Evolutionary conservation across 768 basidiomycete species (phyloP), one percentile per base, ranked within the genome.

Genomic region (Lyophyllum shimeji): DNA sequence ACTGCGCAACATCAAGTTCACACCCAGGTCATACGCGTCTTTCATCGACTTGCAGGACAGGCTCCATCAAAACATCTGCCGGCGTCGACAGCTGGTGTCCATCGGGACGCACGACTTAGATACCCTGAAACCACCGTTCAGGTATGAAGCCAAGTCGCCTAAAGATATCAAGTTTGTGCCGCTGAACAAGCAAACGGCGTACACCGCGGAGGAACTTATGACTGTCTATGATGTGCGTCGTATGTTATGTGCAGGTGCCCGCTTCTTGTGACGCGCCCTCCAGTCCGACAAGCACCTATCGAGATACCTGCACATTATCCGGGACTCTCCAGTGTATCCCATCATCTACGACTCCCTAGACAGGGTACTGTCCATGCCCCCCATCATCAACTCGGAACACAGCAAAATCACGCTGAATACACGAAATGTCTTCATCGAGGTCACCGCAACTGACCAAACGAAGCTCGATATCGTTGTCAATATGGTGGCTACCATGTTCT

Each of bases 41-140:
- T 98, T 99, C 83, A 96, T 99, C 63, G 97, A 98, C 68, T 76
- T 99, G n/a, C 97, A 99, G 74, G 97, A 99, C 69, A 99, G 98
- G 72, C 80, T 99, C 48, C 97, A 99, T 69, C 90, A 95, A 67
- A 99, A 99, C 71, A 83, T 99, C 31, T 95, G 93, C 66, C 80
- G 97, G 55, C 79, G 89, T 60, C 79, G 97, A 55, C 91, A 90
- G 66, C 83, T 99, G 43, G 97, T 96, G 46, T 85, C 97, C 18
- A 97, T 99, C 61, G 97, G 97, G 54, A 99, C 97, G 1, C 97
- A 99, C 63, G 97, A 99, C 74, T 73, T 99, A 47, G 95, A 98
- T 71, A 93, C 90, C 3, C 74, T 99, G 52, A 79, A 84, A 53
- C 79, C 86, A 4, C 95, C 95, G 8, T 97, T 98, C 83, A 79